These are phyloP conservation scores for Leucocoprinus birnbaumii DNA, from an alignment of 768 basidiomycete species.

Conservation along the genomic window DNA sequence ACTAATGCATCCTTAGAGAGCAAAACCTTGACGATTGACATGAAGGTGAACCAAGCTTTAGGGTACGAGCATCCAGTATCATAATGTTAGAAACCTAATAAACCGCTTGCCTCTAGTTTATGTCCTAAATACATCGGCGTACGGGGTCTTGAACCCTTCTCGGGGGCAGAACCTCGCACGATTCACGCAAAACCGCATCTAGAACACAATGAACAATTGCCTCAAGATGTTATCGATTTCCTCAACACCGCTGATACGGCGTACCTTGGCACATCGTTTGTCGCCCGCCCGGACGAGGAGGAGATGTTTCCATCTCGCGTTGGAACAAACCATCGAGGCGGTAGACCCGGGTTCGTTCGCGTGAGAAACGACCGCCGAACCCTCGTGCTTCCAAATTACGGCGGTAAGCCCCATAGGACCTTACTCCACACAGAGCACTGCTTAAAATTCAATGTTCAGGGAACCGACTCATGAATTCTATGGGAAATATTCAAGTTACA, in stretches of 20 bases:
- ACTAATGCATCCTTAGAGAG: conserved; percentile 21
- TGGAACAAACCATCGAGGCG: conserved; percentile 64
- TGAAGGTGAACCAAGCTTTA: conserved; percentile 51
- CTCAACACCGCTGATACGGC: conserved; percentile 50
- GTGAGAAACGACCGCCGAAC: conserved; percentile 52
- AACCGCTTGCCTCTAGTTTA: conserved; percentile 36
- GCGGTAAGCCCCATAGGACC: conserved; percentile 27
- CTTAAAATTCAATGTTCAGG: not conserved
- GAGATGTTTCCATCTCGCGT: conserved; percentile 49
- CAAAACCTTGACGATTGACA: conserved; percentile 24
- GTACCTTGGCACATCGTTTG: conserved; percentile 53
- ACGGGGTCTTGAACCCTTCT: conserved; percentile 43
- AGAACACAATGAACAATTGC: conserved; percentile 35
- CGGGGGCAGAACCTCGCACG: conserved; percentile 36
- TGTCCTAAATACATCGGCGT: conserved; percentile 70
- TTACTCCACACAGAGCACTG: too few relatives aligned
- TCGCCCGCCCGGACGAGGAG: conserved; percentile 35
- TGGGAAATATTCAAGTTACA: conserved; percentile 59
- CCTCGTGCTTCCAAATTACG: conserved; percentile 56
- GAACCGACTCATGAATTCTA: conserved; percentile 61
- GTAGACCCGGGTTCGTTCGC: conserved; percentile 57
- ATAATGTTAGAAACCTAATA: not conserved
- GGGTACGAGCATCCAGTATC: conserved; percentile 37
- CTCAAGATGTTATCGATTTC: conserved; percentile 44
- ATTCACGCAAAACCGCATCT: conserved; percentile 31